A percentile compares a stretch with the other conserved stretches of the same genome.
phyloP scores from a whole-genome alignment of 805 yeast species.

The Wickerhamiella shivajii region DNA sequence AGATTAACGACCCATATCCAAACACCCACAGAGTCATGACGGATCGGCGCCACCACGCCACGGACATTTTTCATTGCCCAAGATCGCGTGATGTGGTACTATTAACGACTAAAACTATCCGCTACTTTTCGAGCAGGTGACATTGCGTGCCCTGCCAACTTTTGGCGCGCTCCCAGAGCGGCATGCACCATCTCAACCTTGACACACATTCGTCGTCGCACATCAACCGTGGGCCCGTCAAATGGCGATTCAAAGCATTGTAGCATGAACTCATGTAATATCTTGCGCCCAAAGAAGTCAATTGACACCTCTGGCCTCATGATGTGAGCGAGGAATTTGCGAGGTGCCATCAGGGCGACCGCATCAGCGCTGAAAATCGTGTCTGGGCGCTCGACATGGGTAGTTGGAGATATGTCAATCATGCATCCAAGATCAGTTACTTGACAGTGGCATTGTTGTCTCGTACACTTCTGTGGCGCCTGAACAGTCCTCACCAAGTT shows the following conservation, averaged over 20 bases:
- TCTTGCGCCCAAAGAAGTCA: slow-evolving; percentile 8
- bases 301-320: slow-evolving; percentile 10
- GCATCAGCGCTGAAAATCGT: neutral
- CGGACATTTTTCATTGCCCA: neutral
- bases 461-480: slow-evolving; percentile 2
- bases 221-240: slow-evolving; percentile 8
- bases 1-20: slow-evolving; percentile 81
- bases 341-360: slow-evolving; percentile 9
- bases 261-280: slow-evolving; percentile 13
- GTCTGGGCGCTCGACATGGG: slow-evolving; percentile 5
- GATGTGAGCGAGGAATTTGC: slow-evolving; percentile 9
- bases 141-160: neutral
- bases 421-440: slow-evolving; percentile 2
- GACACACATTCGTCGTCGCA: slow-evolving; percentile 3
- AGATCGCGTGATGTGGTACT: neutral
- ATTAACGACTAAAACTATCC: neutral
- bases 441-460: slow-evolving; percentile 5
- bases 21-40: slow-evolving; percentile 45
- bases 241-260: slow-evolving; percentile 17
- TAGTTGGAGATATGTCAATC: slow-evolving; percentile 1
- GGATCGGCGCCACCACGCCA: neutral
- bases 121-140: neutral
- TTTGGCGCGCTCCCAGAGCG: neutral
- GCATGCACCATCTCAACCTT: slow-evolving; percentile 5
- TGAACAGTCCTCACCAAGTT: slow-evolving; percentile 3